A percentile compares a stretch with the other conserved stretches of the same genome.
phyloP scores from a whole-genome alignment of 78 protist species.

The Pelomyxa schiedti region DNA sequence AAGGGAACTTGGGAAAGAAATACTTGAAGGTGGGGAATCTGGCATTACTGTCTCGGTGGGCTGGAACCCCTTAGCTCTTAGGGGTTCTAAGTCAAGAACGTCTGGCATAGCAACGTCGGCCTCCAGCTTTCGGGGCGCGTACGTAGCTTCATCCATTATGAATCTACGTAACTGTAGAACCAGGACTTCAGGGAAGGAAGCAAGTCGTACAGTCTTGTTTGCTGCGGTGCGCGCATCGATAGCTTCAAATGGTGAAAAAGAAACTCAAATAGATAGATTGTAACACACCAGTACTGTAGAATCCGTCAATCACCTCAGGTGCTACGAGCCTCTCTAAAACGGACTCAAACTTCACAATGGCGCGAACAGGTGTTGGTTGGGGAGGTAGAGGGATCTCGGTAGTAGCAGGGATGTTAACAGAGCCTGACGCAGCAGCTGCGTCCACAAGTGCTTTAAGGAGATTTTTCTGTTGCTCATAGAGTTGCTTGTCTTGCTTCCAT shows the following conservation, averaged over 20 bases:
- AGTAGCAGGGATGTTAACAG: too few relatives aligned
- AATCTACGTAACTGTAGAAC: constrained; percentile 54
- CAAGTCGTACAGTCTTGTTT: constrained; percentile 5
- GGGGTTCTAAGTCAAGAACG: constrained; percentile 31
- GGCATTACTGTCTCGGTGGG: constrained; percentile 46
- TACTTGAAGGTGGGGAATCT: background rate
- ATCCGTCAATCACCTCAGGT: constrained; percentile 43
- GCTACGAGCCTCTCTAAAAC: constrained; percentile 11
- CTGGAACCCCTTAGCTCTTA: constrained; percentile 43
- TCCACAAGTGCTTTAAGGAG: background rate
- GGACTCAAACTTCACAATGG: constrained; percentile 39
- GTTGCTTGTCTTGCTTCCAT: too few relatives aligned
- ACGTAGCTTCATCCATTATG: constrained; percentile 46
- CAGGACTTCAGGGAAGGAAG: constrained; percentile 65
- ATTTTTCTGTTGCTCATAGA: too few relatives aligned
- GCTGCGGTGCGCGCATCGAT: background rate
- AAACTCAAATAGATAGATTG: constrained; percentile 40
- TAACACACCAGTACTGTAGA: constrained; percentile 34
- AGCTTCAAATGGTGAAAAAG: background rate
- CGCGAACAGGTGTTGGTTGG: constrained; percentile 25
- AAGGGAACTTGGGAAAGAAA: background rate
- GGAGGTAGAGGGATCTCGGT: background rate
- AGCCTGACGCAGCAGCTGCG: background rate
- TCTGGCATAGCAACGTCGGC: constrained; percentile 59
- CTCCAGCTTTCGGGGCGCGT: constrained; percentile 65